Base-by-base conservation (phyloP, 2,329 filamentous ascomycete genomes). In the Exophiala viscosa region DNA sequence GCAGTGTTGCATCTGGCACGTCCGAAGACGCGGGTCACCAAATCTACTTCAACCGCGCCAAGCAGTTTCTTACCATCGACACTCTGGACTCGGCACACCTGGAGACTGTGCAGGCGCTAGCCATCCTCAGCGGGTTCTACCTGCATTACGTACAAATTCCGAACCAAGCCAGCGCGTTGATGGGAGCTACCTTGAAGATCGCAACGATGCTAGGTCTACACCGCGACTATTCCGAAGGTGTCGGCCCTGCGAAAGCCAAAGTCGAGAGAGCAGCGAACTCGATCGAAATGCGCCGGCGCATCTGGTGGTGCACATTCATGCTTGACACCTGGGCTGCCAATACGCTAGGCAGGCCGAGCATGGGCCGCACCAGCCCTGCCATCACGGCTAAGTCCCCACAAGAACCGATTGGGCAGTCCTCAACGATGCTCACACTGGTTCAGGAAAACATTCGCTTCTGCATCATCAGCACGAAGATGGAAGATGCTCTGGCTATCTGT, bases 391-490 rank as follows among this genome's bases (percentile, higher is more conserved):
- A 78, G 48, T 72, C 79, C 1, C 85, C 85, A 5, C 79, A 83
- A 43, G 79, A 80, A 69, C 78, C 74, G 36, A 75, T 72, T 1
- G 54, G 56, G 9, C 47, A 52, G 17, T 57, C 56, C 1, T 11
- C 33, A 2, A 31, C 28, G 17, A 17, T 58, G 31, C 49, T 61
- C 10, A 35, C 43, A 5, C 34, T 61, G 46, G 49, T 60, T 4
- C 57, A 88, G 23, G 85, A 91, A 68, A 89, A 88, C 66, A 85
- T 88, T 58, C 83, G 84, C 45, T 91, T 91, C 69, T 89, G 86
- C 71, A 87, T 86, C 67, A 87, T 92, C 54, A 84, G 86, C 15
- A 89, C 87, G 0, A 81, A 83, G 55, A 86, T 91, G 51, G 88
- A 92, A 66, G 87, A 92, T 63, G 79, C 83, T 47, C 76, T 92